Conservation (phyloP, 2,329 filamentous ascomycete genomes). For the Remersonia thermophila region DNA sequence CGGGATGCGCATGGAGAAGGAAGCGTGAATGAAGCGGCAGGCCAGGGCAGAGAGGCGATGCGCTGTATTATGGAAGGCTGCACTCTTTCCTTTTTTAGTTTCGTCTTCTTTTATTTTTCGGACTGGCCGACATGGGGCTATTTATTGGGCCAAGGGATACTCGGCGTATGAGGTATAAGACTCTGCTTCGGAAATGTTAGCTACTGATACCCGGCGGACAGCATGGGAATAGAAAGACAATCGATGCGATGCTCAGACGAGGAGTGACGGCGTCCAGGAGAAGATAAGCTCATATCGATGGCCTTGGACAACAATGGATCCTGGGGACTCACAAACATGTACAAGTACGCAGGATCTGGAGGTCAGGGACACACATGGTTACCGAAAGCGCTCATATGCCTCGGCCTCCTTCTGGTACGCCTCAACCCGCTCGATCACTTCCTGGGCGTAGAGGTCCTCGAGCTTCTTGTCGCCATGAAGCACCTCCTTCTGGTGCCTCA, state of each 20-base stretch:
- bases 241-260: neutral
- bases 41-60: too few species aligned
- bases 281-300: too few species aligned
- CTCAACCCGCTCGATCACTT: conserved; percentile 56
- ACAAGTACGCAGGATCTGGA: neutral
- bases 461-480: conserved; percentile 54
- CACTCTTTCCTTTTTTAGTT: too few species aligned
- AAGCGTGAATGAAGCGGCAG: neutral
- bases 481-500: conserved; percentile 66
- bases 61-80: neutral
- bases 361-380: neutral
- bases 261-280: too few species aligned
- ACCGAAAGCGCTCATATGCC: conserved; percentile 33
- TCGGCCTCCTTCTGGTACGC: conserved; percentile 55
- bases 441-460: conserved; percentile 62
- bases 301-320: too few species aligned
- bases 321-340: neutral
- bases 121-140: too few species aligned
- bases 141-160: too few species aligned
- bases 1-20: conserved; percentile 19
- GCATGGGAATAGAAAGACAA: neutral
- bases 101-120: too few species aligned
- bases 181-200: conserved; percentile 1
- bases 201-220: conserved; percentile 1
- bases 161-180: too few species aligned